A percentile compares a stretch with the other conserved stretches of the same genome.
phyloP scores from a whole-genome alignment of 176 grass and related monocot species.

The Saccharum officinarum region DNA sequence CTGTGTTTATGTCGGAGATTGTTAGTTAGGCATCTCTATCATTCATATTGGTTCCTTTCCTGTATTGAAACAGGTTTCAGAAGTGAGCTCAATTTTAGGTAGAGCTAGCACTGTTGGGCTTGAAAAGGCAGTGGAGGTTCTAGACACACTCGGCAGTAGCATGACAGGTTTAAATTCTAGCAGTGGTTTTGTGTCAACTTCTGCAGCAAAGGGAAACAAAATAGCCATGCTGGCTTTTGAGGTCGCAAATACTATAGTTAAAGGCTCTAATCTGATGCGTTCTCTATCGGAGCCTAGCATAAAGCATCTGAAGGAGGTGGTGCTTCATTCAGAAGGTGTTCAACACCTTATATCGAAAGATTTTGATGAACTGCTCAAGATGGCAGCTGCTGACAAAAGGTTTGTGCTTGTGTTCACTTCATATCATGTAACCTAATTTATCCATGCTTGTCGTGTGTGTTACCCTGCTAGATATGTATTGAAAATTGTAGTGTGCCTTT shows the following conservation, averaged over 20 bases:
- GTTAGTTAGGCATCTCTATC: conserved; percentile 12
- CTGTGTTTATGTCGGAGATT: background rate
- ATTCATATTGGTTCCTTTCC: conserved; percentile 21
- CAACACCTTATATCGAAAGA: conserved; percentile 87
- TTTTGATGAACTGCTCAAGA: conserved; percentile 70
- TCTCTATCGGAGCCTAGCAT: conserved; percentile 83
- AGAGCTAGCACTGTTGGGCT: conserved; percentile 76
- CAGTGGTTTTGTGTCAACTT: conserved; percentile 67
- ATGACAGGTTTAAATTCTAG: conserved; percentile 76
- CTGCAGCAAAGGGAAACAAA: conserved; percentile 67
- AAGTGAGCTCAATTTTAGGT: conserved; percentile 80
- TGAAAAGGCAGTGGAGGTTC: conserved; percentile 89
- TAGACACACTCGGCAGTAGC: conserved; percentile 95
- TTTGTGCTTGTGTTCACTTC: conserved; percentile 35
- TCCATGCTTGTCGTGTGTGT: background rate
- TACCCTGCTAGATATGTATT: conserved; percentile 21
- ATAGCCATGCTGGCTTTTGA: conserved; percentile 97
- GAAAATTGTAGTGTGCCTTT: background rate
- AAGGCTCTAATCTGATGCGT: conserved; percentile 87
- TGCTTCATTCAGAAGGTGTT: conserved; percentile 83
- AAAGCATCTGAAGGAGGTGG: conserved; percentile 82
- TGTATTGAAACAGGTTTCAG: conserved; percentile 69
- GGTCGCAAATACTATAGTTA: conserved; percentile 95
- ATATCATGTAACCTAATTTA: conserved; percentile 25
- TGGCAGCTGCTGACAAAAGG: conserved; percentile 92